These are phyloP conservation scores for Camellia sinensis DNA, from an alignment of 148 eudicot genomes.

Conservation along the genomic window DNA sequence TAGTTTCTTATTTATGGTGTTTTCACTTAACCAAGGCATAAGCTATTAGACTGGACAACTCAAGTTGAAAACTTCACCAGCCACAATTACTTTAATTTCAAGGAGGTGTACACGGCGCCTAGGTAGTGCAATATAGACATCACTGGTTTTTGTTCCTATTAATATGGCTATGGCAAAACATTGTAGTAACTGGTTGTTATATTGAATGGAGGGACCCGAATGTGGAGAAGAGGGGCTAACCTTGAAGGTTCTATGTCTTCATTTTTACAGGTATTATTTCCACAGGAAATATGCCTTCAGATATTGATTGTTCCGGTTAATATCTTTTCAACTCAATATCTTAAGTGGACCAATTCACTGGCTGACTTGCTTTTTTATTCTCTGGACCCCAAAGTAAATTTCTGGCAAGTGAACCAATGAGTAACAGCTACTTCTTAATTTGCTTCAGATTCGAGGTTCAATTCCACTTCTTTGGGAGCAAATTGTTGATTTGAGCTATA, in stretches of 20 bases:
- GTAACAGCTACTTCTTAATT: conserved; percentile 9
- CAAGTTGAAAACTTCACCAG: conserved; percentile 55
- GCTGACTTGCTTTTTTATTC: neutral
- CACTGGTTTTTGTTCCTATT: neutral
- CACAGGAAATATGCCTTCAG: neutral
- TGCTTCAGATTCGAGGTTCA: conserved; percentile 87
- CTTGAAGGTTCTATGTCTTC: conserved; percentile 75
- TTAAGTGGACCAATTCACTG: neutral
- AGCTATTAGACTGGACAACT: conserved; percentile 76
- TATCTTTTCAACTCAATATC: neutral
- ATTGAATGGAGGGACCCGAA: conserved; percentile 70
- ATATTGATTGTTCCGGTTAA: neutral
- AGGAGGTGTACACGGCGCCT: conserved; percentile 91
- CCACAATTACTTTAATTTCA: conserved; percentile 64
- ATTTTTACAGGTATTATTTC: conserved; percentile 66
- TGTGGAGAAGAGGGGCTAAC: conserved; percentile 99
- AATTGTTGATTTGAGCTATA: conserved; percentile 87
- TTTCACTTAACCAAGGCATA: conserved; percentile 63
- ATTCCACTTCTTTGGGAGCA: conserved; percentile 43
- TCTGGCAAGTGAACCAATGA: neutral
- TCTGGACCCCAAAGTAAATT: neutral
- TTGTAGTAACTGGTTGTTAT: neutral
- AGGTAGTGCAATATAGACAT: conserved; percentile 41
- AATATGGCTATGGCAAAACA: neutral
- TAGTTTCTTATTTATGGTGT: conserved; percentile 14